A percentile compares a stretch with the other conserved stretches of the same genome.
phyloP scores from a whole-genome alignment of 176 grass and related monocot genomes.

The Triticum dicoccoides region DNA sequence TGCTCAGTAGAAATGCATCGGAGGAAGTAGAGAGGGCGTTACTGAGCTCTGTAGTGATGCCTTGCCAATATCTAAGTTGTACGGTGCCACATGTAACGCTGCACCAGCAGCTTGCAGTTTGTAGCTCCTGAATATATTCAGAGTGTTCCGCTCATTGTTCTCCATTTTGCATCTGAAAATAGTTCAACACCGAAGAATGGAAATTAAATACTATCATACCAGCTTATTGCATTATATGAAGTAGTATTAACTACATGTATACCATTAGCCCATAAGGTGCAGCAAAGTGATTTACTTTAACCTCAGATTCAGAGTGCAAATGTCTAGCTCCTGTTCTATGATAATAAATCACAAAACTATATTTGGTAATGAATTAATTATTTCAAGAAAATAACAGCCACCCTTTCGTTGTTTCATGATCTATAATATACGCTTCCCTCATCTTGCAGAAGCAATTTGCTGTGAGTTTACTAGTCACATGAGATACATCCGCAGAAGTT shows the following conservation, averaged over 20 bases:
- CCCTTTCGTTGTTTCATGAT: neutral
- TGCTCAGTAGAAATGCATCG: conserved; percentile 40
- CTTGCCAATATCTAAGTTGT: conserved; percentile 15
- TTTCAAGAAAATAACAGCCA: neutral
- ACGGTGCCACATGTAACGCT: neutral
- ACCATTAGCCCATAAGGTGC: neutral
- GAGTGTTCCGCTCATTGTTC: neutral
- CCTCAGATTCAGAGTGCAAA: neutral
- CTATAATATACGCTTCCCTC: neutral
- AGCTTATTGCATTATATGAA: neutral
- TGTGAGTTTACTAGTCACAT: neutral
- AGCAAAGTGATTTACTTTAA: neutral
- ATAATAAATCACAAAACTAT: neutral
- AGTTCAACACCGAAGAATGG: conserved; percentile 8
- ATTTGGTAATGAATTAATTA: neutral
- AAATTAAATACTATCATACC: neutral
- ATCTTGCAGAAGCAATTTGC: neutral
- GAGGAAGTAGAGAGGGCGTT: conserved; percentile 51
- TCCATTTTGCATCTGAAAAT: conserved; percentile 2
- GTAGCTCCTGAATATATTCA: neutral
- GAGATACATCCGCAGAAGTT: neutral
- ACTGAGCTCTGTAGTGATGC: conserved; percentile 43
- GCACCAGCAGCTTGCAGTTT: conserved; percentile 19
- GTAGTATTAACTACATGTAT: neutral
- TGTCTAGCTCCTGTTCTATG: conserved; percentile 2